Conservation (phyloP, 1,284 basidiomycete species). For the Pseudomicrostroma phylloplanum region DNA sequence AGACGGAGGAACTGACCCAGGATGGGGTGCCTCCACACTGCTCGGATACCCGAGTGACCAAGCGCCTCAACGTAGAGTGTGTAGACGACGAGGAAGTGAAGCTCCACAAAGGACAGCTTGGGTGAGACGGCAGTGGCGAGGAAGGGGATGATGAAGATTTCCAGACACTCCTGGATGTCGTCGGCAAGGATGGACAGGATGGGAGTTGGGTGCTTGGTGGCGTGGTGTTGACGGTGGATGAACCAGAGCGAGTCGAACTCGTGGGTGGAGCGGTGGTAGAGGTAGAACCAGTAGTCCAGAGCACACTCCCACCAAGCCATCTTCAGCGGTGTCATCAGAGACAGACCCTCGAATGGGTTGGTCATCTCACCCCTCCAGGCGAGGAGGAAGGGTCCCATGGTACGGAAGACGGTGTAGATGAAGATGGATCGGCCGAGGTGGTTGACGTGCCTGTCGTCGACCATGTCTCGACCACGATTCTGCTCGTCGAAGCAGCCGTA, state of each 20-base stretch:
- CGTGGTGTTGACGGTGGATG: conserved; percentile 36
- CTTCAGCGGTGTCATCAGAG: conserved; percentile 36
- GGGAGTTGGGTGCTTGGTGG: conserved; percentile 41
- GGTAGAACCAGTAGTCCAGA: conserved; percentile 39
- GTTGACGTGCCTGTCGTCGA: conserved; percentile 45
- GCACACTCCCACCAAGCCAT: conserved; percentile 40
- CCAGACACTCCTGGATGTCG: conserved; percentile 30
- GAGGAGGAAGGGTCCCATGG: conserved; percentile 36
- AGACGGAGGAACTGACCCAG: conserved; percentile 30
- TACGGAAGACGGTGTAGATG: conserved; percentile 46
- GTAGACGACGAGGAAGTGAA: conserved; percentile 28
- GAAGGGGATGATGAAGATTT: conserved; percentile 26
- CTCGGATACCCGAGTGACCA: conserved; percentile 43
- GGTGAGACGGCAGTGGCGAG: conserved; percentile 29
- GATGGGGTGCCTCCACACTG: conserved; percentile 34
- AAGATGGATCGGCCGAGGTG: conserved; percentile 43
- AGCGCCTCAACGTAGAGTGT: conserved; percentile 29
- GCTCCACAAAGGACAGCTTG: conserved; percentile 39
- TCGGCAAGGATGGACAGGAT: conserved; percentile 39
- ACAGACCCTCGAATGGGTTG: conserved; percentile 31
- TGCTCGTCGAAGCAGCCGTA: conserved; percentile 42
- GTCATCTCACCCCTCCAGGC: conserved; percentile 41
- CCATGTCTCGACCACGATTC: conserved; percentile 44
- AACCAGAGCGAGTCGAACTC: conserved; percentile 36
- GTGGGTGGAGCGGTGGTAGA: conserved; percentile 39